Evolutionary conservation across 768 basidiomycete species (phyloP).

Genomic region (Dioszegia aurantiaca): DNA sequence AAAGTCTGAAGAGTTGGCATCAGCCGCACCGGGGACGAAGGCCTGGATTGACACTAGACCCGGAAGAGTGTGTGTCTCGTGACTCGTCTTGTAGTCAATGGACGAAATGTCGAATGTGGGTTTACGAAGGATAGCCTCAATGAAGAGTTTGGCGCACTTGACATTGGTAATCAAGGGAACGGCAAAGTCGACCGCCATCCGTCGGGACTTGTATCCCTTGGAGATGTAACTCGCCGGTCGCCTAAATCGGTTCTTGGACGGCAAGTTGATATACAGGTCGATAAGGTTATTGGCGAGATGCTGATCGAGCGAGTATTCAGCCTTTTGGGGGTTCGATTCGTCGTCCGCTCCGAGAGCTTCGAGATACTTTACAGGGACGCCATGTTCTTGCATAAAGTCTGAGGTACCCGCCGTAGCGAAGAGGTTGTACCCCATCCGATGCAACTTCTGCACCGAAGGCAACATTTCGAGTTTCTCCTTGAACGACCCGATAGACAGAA

Average conservation of each 20-base stretch:
- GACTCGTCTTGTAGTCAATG: slow-evolving; percentile 91
- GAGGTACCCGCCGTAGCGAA: slow-evolving; percentile 96
- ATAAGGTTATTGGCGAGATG: slow-evolving; percentile 91
- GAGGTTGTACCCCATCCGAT: slow-evolving; percentile 86
- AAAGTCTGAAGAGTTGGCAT: slow-evolving; percentile 62
- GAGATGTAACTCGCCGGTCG: slow-evolving; percentile 95
- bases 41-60: slow-evolving; percentile 84
- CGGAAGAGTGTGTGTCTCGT: slow-evolving; percentile 83
- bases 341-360: slow-evolving; percentile 72
- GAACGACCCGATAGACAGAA: slow-evolving; percentile 94
- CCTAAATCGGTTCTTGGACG: slow-evolving; percentile 95
- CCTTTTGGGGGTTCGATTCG: slow-evolving; percentile 72
- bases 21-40: slow-evolving; percentile 72
- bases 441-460: slow-evolving; percentile 91
- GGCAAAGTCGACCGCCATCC: slow-evolving; percentile 98
- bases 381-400: slow-evolving; percentile 94
- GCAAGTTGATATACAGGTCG: slow-evolving; percentile 99
- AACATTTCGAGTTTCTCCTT: slow-evolving; percentile 96
- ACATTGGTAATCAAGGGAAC: slow-evolving; percentile 97
- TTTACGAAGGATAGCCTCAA: slow-evolving; percentile 71
- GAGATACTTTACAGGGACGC: slow-evolving; percentile 95
- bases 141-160: slow-evolving; percentile 94
- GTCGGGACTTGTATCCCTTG: slow-evolving; percentile 92
- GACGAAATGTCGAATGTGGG: slow-evolving; percentile 85
- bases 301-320: slow-evolving; percentile 94